Evolutionary conservation across 345 rosid species (phyloP).

Genomic region (Gynandropsis gynandra): DNA sequence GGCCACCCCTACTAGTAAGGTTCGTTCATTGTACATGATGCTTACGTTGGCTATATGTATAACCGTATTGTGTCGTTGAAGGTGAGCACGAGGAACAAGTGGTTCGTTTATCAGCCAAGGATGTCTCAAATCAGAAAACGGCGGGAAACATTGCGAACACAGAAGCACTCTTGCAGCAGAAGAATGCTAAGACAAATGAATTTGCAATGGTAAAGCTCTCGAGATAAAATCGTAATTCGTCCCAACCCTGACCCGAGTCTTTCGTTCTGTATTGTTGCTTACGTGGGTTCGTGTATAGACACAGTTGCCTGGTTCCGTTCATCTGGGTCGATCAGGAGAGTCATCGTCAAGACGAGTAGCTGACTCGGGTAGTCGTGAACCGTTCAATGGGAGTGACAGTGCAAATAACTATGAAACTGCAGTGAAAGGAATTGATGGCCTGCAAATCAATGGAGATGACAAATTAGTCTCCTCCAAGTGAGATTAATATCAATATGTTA

Average conservation of each 20-base stretch:
- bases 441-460: conserved; percentile 40
- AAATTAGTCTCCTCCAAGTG: too few species aligned
- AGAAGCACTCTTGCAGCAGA: conserved; percentile 58
- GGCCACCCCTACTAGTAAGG: background rate
- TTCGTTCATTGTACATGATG: background rate
- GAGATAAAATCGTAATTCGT: background rate
- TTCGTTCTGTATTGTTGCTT: background rate
- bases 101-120: conserved; percentile 40
- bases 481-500: too few species aligned
- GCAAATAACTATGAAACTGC: conserved; percentile 46
- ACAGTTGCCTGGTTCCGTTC: conserved; percentile 51
- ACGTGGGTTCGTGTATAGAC: background rate
- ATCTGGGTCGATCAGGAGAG: conserved; percentile 47
- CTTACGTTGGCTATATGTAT: conserved; percentile 6
- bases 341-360: conserved; percentile 68
- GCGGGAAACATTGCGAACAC: conserved; percentile 48
- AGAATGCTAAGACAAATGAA: conserved; percentile 52
- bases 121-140: conserved; percentile 49
- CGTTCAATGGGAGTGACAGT: conserved; percentile 40
- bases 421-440: conserved; percentile 55
- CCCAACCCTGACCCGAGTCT: background rate
- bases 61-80: too few species aligned
- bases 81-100: conserved; percentile 39
- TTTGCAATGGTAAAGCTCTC: conserved; percentile 22
- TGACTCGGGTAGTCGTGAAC: conserved; percentile 48